Evolutionary conservation across 2,329 filamentous ascomycete genomes (phyloP).

Genomic region (Penicillium sp.): DNA sequence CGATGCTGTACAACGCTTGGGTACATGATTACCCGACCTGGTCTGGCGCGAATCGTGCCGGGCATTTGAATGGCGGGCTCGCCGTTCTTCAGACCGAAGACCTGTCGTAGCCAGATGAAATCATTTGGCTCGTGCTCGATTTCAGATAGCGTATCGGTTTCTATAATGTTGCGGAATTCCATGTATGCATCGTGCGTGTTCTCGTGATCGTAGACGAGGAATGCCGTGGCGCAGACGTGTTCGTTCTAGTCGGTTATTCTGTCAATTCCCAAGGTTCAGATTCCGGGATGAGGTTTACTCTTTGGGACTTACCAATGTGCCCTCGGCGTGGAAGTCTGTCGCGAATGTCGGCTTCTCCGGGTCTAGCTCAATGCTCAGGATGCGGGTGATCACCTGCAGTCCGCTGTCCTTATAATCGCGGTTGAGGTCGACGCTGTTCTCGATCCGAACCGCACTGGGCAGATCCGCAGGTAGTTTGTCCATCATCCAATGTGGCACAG

Average conservation of each 20-base stretch:
- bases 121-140: constrained; percentile 31
- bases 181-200: constrained; percentile 57
- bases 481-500: constrained; percentile 31
- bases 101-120: constrained; percentile 30
- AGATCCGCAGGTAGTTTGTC: constrained; percentile 26
- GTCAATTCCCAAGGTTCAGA: neutral
- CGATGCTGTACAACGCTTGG: constrained; percentile 49
- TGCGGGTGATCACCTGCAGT: constrained; percentile 62
- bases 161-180: constrained; percentile 48
- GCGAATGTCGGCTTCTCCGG: constrained; percentile 55
- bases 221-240: constrained; percentile 59
- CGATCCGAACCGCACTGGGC: constrained; percentile 26
- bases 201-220: constrained; percentile 59
- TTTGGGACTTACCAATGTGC: constrained; percentile 35
- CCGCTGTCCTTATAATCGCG: constrained; percentile 42
- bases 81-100: constrained; percentile 29
- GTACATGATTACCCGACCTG: constrained; percentile 26
- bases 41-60: constrained; percentile 19
- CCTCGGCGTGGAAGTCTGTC: constrained; percentile 50
- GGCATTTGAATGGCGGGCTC: constrained; percentile 25
- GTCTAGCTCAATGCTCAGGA: constrained; percentile 57
- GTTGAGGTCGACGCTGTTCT: constrained; percentile 30
- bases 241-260: constrained; percentile 49
- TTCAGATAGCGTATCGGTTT: constrained; percentile 29
- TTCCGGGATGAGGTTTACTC: no score